phyloP scores from a whole-genome alignment of 2,329 filamentous ascomycete species.

The Pezizomycotina sp. region DNA sequence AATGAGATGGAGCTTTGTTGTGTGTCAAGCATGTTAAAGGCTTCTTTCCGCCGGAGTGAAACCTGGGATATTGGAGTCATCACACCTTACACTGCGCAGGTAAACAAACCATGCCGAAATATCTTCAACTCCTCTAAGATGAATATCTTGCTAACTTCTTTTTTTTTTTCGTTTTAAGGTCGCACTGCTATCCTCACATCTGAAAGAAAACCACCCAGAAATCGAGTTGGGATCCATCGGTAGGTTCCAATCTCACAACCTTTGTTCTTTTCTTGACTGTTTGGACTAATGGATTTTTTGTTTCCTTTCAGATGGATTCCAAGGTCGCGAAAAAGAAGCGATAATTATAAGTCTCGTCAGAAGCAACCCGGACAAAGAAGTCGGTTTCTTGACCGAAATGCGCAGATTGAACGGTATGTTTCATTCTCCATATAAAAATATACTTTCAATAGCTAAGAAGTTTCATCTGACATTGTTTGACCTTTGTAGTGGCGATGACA shows the following conservation, averaged over 20 bases:
- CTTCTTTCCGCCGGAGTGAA: slow-evolving; percentile 66
- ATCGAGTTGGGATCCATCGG: slow-evolving; percentile 94
- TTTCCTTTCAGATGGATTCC: slow-evolving; percentile 93
- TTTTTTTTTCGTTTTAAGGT: slow-evolving; percentile 37
- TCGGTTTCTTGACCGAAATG: slow-evolving; percentile 87
- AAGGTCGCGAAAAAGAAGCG: slow-evolving; percentile 91
- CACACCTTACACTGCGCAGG: slow-evolving; percentile 91
- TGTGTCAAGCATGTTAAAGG: slow-evolving; percentile 47
- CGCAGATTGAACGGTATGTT: slow-evolving; percentile 67
- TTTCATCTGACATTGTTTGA: slow-evolving; percentile 23
- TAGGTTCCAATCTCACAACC: no score
- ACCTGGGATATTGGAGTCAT: slow-evolving; percentile 77
- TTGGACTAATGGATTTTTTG: no score
- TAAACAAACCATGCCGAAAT: no score
- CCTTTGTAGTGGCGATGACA: slow-evolving; percentile 72
- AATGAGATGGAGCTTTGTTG: slow-evolving; percentile 68
- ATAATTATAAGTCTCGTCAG: slow-evolving; percentile 86
- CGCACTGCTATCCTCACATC: slow-evolving; percentile 52
- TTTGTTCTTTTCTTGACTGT: no score
- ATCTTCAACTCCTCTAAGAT: no score
- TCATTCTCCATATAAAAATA: neutral
- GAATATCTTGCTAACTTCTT: slow-evolving; percentile 2
- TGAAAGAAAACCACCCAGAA: slow-evolving; percentile 67
- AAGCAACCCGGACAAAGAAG: slow-evolving; percentile 71
- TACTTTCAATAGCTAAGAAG: slow-evolving; percentile 1